phyloP scores from a whole-genome alignment of 371 early-diverging fungal genomes.

The Capillidium rhysosporum region DNA sequence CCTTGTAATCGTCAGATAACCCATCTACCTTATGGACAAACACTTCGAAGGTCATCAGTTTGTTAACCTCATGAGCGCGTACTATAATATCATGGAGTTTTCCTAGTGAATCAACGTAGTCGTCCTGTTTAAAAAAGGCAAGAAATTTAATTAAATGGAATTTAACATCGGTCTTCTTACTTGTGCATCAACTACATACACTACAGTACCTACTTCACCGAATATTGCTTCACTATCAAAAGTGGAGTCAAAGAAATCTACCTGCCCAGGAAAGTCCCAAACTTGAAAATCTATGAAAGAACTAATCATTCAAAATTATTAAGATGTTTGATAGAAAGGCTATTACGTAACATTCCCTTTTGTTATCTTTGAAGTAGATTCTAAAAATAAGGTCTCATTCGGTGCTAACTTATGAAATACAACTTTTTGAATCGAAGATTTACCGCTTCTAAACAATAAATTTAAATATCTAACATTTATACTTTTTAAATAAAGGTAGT shows the following conservation, averaged over 20 bases:
- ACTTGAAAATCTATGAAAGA: conserved; percentile 76
- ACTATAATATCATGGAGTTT: conserved; percentile 54
- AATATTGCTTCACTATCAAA: conserved; percentile 53
- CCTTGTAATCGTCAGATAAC: conserved; percentile 79
- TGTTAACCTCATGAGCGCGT: conserved; percentile 57
- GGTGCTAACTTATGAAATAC: conserved; percentile 85
- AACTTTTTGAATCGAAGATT: conserved; percentile 78
- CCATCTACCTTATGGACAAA: conserved; percentile 94
- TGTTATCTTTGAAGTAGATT: conserved; percentile 60
- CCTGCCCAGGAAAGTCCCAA: conserved; percentile 87
- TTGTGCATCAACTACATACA: conserved; percentile 89
- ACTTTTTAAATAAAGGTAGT: not conserved
- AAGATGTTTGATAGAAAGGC: not conserved
- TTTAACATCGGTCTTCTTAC: conserved; percentile 12
- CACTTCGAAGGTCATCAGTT: conserved; percentile 70
- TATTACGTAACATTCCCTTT: conserved; percentile 40
- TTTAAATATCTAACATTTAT: not conserved
- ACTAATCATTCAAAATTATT: conserved; percentile 16
- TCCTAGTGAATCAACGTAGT: conserved; percentile 59
- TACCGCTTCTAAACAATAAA: conserved; percentile 55
- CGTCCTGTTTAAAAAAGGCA: conserved; percentile 33
- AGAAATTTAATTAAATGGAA: not conserved
- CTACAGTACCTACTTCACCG: conserved; percentile 55
- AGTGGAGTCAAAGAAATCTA: conserved; percentile 59
- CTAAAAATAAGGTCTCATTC: conserved; percentile 78